Conservation (phyloP, 768 basidiomycete genomes). For the Lentinula sp. region DNA sequence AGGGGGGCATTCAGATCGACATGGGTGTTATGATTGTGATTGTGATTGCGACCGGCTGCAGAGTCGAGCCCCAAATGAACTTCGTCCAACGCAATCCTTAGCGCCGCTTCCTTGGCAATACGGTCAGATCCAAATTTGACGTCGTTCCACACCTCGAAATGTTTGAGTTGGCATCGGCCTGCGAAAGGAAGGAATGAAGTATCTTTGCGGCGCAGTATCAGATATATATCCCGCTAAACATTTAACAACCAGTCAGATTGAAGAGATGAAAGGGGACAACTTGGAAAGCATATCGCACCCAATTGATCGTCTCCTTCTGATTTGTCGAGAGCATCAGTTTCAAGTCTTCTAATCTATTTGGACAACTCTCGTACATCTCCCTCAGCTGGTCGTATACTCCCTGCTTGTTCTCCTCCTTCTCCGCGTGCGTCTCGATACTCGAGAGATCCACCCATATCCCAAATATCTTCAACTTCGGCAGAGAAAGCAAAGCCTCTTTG, state of each 20-base stretch:
- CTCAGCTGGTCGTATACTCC: neutral
- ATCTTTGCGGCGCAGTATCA: neutral
- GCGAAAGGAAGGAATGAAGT: neutral
- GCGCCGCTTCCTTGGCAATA: neutral
- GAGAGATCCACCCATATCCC: constrained; percentile 2
- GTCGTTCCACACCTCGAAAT: constrained; percentile 1
- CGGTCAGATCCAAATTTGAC: neutral
- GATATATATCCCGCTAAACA: neutral
- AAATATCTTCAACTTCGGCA: neutral
- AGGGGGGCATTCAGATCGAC: neutral
- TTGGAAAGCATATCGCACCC: neutral
- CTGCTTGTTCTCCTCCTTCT: neutral
- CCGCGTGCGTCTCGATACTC: neutral
- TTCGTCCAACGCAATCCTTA: neutral
- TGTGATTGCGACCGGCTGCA: neutral
- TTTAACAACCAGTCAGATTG: neutral
- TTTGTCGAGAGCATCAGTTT: neutral
- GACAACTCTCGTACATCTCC: neutral
- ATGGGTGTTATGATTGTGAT: neutral
- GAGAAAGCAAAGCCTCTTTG: neutral
- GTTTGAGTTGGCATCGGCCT: neutral
- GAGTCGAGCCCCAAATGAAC: neutral
- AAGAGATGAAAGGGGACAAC: neutral
- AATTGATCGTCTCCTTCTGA: neutral
- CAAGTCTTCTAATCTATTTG: neutral